Conservation (phyloP, 208 protist species). For the Acanthamoeba triangularis region DNA sequence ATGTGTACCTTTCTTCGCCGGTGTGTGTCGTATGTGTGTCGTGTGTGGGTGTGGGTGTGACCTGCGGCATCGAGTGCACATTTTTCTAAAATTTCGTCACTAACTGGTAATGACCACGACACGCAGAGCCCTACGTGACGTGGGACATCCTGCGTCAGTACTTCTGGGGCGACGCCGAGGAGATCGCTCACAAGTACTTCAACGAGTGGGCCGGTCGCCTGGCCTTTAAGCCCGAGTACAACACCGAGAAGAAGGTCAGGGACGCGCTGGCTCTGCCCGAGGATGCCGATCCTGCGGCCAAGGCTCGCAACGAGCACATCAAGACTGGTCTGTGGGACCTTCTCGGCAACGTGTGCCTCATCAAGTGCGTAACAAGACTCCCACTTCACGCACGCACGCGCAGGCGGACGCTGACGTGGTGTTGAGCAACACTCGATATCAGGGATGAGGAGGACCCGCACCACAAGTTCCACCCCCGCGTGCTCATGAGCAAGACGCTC, state of each 20-base stretch:
- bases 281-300: not conserved
- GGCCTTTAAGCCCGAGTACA: slow-evolving; percentile 83
- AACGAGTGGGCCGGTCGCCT: slow-evolving; percentile 25
- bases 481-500: slow-evolving; percentile 84
- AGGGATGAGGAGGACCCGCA: slow-evolving; percentile 78
- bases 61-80: no score
- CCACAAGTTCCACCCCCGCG: slow-evolving; percentile 85
- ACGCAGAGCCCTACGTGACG: slow-evolving; percentile 82
- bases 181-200: slow-evolving; percentile 78
- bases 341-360: slow-evolving; percentile 82
- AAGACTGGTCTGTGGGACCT: slow-evolving; percentile 69
- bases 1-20: not conserved
- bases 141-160: slow-evolving; percentile 79
- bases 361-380: slow-evolving; percentile 48
- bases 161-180: slow-evolving; percentile 80
- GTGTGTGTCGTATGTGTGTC: no score
- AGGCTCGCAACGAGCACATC: slow-evolving; percentile 42
- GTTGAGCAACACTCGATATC: not conserved
- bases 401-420: not conserved
- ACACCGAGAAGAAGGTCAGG: slow-evolving; percentile 79
- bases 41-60: no score
- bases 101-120: not conserved
- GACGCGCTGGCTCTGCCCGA: slow-evolving; percentile 64
- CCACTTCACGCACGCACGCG: not conserved
- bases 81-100: no score